Base-by-base conservation (phyloP, 441 rosid species). In the Eutrema salsugineum region DNA sequence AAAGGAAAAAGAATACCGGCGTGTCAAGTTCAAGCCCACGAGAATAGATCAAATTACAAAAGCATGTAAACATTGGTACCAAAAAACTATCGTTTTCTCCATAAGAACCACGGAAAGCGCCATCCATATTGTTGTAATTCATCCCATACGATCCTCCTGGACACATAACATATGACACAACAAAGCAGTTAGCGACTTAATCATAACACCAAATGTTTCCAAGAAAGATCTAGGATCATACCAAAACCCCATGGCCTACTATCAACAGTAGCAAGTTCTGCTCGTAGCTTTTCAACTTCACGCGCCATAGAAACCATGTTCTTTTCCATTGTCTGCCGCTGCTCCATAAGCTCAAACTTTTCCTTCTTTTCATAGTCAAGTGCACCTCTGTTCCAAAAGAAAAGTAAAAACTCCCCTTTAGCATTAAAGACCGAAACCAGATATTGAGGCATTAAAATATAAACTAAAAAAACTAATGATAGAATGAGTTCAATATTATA, bases 281-380 rank as follows among this genome's bases (percentile, higher is more conserved):
- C 98, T 15, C 94, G 88, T 58, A 93, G 85, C 83, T 88, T 93
- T 79, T 96, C 99, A 73, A 96, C 96, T 80, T 96, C 99, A 15
- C 97, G 97, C 12, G 99, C 98, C 99, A 96, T 90, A 58, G 97
- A 88, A 77, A 93, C 88, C 91, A 93, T 67, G 78, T 83, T 90
- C 85, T 88, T 96, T 84, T 96, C 99, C 97, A 93, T 93, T 67
- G 83, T 84, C 75, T 89, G 97, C 77, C 98, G 81, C 77, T 91
- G 98, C 72, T 93, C 98, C 83, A 93, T 77, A 73, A 96, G 82
- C 85, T 96, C 97, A 69, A 93, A 77, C 75, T 91, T 93, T 65
- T 85, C 94, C 82, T 96, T 93, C 93, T 93, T 93, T 82, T 96
- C 99, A 78, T 80, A 93, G 63, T 93, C 98, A 79, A 88, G 81